phyloP scores from a whole-genome alignment of 2,329 filamentous ascomycete genomes.

The Penicillium sp. region DNA sequence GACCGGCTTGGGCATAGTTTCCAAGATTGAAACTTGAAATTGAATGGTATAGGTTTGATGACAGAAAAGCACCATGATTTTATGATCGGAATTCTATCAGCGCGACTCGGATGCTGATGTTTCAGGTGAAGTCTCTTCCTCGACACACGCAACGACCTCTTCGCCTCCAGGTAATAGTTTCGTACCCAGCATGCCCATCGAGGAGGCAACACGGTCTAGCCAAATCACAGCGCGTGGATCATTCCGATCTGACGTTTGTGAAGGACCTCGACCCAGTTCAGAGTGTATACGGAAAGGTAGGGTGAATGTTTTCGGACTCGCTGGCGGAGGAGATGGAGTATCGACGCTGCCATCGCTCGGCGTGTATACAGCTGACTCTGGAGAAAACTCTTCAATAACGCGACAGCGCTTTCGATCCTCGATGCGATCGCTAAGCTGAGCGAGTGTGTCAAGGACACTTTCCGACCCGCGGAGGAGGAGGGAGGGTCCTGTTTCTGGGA shows the following conservation, averaged over 20 bases:
- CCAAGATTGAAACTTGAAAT: too few species aligned
- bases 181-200: conserved; percentile 37
- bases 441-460: conserved; percentile 24
- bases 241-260: conserved; percentile 23
- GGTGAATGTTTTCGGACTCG: conserved; percentile 6
- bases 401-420: conserved; percentile 12
- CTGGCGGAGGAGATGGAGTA: conserved; percentile 6
- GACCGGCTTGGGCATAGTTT: not conserved
- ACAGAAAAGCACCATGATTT: not conserved
- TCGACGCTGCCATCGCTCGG: conserved; percentile 16
- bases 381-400: conserved; percentile 20
- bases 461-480: conserved; percentile 32
- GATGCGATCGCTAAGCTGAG: conserved; percentile 23
- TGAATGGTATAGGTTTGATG: not conserved
- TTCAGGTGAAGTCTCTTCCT: conserved; percentile 1
- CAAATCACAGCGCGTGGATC: conserved; percentile 32
- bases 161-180: conserved; percentile 21
- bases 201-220: conserved; percentile 38
- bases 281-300: conserved; percentile 33
- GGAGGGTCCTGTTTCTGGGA: conserved; percentile 29
- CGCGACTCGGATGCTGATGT: not conserved
- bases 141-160: not conserved
- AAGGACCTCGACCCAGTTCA: conserved; percentile 30
- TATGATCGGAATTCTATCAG: not conserved
- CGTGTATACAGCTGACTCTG: conserved; percentile 11